These are phyloP conservation scores for Yamadazyma dushanensis DNA, from an alignment of 1,139 yeast species.

Conservation along the genomic window DNA sequence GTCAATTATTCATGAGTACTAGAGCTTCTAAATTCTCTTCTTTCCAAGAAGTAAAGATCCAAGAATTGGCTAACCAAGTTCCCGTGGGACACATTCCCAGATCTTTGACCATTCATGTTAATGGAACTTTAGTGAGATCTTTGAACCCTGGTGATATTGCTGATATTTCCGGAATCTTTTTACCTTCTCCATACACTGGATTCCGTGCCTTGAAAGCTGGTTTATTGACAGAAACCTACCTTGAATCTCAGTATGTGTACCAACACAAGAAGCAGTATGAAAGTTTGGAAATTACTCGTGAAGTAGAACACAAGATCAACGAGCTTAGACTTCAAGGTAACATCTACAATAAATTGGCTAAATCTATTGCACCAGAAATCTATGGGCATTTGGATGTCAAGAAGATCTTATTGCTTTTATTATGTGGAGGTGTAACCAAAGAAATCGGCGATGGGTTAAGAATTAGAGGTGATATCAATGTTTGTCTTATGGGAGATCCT, in stretches of 20 bases:
- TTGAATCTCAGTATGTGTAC: slow-evolving; percentile 81
- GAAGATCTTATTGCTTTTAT: slow-evolving; percentile 77
- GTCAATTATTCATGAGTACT: slow-evolving; percentile 89
- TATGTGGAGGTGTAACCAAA: slow-evolving; percentile 96
- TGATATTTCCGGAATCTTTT: slow-evolving; percentile 86
- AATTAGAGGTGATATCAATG: slow-evolving; percentile 95
- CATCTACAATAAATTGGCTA: slow-evolving; percentile 76
- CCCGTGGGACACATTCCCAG: slow-evolving; percentile 98
- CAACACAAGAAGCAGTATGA: slow-evolving; percentile 93
- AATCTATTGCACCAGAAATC: slow-evolving; percentile 96
- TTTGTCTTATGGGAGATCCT: slow-evolving; percentile 98
- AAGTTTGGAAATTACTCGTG: slow-evolving; percentile 56
- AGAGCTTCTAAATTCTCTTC: slow-evolving; percentile 94
- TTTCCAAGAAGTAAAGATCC: slow-evolving; percentile 93
- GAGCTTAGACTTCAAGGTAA: slow-evolving; percentile 53
- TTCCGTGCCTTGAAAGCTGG: slow-evolving; percentile 92
- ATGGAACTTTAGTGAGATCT: slow-evolving; percentile 85
- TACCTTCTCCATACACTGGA: slow-evolving; percentile 96
- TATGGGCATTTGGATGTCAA: slow-evolving; percentile 93
- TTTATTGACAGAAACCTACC: slow-evolving; percentile 85
- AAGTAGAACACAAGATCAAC: slow-evolving; percentile 55
- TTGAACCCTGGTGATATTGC: slow-evolving; percentile 95
- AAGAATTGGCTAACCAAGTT: slow-evolving; percentile 93
- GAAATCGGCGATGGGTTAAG: slow-evolving; percentile 95
- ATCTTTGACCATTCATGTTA: slow-evolving; percentile 76